Percentiles rank a stretch among this genome's conserved stretches.
Conservation (phyloP, 495 filamentous ascomycete genomes). For the Neurospora sp. region DNA sequence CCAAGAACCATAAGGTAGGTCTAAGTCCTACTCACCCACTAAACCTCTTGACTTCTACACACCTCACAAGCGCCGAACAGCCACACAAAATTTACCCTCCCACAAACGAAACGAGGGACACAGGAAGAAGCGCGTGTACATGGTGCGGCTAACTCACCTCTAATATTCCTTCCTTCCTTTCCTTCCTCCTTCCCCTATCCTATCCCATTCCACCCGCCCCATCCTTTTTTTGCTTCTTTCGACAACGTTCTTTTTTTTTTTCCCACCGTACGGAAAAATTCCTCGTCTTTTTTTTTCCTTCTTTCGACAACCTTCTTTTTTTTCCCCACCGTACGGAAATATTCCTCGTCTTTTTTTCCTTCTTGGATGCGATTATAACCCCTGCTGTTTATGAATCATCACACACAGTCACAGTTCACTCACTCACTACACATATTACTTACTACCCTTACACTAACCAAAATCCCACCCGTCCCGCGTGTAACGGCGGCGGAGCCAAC, state of each 20-base stretch:
- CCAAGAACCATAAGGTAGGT: not conserved
- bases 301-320: not conserved
- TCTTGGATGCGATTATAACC: not conserved
- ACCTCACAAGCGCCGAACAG: not conserved
- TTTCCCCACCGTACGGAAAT: not conserved
- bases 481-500: not conserved
- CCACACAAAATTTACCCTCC: not conserved
- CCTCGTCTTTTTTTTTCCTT: not conserved
- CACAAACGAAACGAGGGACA: not conserved
- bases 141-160: not conserved
- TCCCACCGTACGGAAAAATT: not conserved
- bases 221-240: not conserved
- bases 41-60: not conserved
- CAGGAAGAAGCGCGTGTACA: not conserved
- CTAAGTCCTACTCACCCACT: not conserved
- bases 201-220: not conserved
- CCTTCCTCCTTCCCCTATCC: not conserved
- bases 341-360: not conserved
- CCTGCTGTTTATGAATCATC: not conserved
- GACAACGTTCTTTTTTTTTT: not conserved
- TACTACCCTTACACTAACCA: not conserved
- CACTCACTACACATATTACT: not conserved
- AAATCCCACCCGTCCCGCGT: not conserved
- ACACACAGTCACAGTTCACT: not conserved
- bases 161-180: not conserved